phyloP scores from a whole-genome alignment of 192 early-diverging fungal species.

The Helicostylum pulchrum region DNA sequence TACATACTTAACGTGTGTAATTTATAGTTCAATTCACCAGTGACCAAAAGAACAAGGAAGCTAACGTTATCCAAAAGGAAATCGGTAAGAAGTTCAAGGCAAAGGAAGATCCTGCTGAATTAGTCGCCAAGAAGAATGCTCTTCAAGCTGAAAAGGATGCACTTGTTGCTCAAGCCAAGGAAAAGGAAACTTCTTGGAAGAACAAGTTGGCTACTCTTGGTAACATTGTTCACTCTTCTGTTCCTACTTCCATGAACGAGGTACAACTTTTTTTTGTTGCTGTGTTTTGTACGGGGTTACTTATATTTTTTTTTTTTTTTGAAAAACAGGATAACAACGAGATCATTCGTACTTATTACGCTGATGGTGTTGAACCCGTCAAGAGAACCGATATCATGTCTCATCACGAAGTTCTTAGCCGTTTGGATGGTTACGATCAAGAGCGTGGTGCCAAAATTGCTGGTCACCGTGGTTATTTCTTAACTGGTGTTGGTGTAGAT shows the following conservation, averaged over 20 bases:
- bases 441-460: constrained; percentile 92
- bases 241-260: constrained; percentile 84
- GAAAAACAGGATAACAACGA: constrained; percentile 62
- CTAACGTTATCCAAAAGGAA: constrained; percentile 91
- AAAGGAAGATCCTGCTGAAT: constrained; percentile 77
- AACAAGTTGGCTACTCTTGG: constrained; percentile 71
- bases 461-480: constrained; percentile 98
- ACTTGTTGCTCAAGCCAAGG: constrained; percentile 71
- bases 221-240: constrained; percentile 93
- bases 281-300: not conserved
- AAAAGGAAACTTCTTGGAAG: constrained; percentile 63
- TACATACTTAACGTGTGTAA: not conserved
- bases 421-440: constrained; percentile 85
- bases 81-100: constrained; percentile 88
- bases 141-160: constrained; percentile 70
- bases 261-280: constrained; percentile 15
- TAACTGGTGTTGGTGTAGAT: constrained; percentile 92
- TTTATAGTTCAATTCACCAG: constrained; percentile 74
- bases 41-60: constrained; percentile 85
- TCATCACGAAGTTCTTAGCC: constrained; percentile 93
- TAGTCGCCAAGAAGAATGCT: constrained; percentile 72
- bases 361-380: constrained; percentile 54
- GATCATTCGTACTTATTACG: constrained; percentile 57
- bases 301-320: constrained; percentile 9
- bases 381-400: constrained; percentile 63